Conservation (phyloP, 2,329 filamentous ascomycete species). For the Exophiala viscosa region DNA sequence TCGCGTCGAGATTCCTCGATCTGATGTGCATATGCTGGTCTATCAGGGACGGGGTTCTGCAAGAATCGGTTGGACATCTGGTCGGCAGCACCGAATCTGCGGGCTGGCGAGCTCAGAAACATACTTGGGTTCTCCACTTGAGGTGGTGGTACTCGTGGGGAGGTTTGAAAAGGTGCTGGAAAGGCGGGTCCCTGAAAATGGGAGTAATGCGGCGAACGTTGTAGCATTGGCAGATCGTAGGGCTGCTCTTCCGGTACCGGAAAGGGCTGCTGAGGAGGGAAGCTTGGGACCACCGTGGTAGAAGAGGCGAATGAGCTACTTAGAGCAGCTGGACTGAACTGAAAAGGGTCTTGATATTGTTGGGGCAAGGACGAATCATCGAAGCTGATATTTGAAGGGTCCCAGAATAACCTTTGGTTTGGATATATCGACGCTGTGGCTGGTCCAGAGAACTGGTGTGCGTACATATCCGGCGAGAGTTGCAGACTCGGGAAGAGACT, state of each 20-base stretch:
- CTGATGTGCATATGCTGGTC: constrained; percentile 48
- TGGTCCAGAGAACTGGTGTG: constrained; percentile 46
- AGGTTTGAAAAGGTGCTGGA: constrained; percentile 44
- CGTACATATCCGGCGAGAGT: constrained; percentile 57
- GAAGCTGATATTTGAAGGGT: constrained; percentile 31
- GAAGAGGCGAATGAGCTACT: constrained; percentile 24
- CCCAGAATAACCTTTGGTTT: constrained; percentile 52
- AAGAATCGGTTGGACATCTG: constrained; percentile 28
- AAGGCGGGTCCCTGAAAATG: constrained; percentile 36
- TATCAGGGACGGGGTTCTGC: constrained; percentile 29
- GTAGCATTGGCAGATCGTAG: constrained; percentile 23
- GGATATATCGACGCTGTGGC: constrained; percentile 56
- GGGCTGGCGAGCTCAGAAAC: constrained; percentile 48
- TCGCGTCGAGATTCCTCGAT: constrained; percentile 46
- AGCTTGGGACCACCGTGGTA: constrained; percentile 25
- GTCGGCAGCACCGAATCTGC: constrained; percentile 38
- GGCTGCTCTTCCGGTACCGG: constrained; percentile 17
- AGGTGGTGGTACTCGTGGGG: constrained; percentile 38
- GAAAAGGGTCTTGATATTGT: constrained; percentile 25
- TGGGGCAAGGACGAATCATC: constrained; percentile 18
- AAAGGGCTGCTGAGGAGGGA: constrained; percentile 8
- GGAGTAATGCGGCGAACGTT: constrained; percentile 16
- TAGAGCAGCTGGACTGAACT: constrained; percentile 19
- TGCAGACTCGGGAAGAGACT: constrained; percentile 52
- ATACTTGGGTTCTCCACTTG: constrained; percentile 43